Base-by-base conservation (phyloP, 2,329 filamentous ascomycete genomes). In the Colletotrichum tabaci region DNA sequence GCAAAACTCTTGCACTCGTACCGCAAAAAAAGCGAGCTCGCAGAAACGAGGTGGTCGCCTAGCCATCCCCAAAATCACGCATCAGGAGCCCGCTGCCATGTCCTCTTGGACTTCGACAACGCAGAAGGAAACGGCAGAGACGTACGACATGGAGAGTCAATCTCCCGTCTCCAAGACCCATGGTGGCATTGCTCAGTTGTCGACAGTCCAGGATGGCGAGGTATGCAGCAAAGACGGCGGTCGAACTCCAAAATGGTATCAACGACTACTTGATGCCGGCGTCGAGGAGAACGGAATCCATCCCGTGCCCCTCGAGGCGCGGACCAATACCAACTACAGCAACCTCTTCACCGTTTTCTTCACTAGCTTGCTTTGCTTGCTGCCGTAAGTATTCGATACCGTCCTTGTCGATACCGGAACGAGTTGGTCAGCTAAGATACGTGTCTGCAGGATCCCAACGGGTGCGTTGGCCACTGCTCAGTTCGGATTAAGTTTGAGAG, bases 331-430 rank as follows among this genome's bases (percentile, higher is more conserved):
- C 10, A 82, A 84, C 46, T 87, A 87, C 74, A 83, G 83, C 78
- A 87, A 88, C 72, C 82, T 91, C 56, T 91, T 91, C 76, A 90
- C 88, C 4, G 82, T 91, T 30, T 90, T 89, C 83, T 89, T 90
- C 76, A 88, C 87, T 23, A 85, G 88, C 71, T 84, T 89, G 67
- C 82, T 88, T 53, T 89, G 87, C 75, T 82, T 90, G 9, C 76
- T 91, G 42, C 88, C 89, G 89, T 90, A 77, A 79, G 87, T 83
- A 12, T 40, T 8, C 15, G 8, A 15, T 26, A 13, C 15, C 7
- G 26, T 16, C 16, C 35, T 26, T n/a, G 9, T 21, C 16, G 23
- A 53, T 40, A 7, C 46, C 12, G 61, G 4, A 38, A 38, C 9
- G 12, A n/a, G 7, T 30, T 40, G 50, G 47, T 38, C 63, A 49